These are phyloP conservation scores for Botryotinia convoluta DNA, from an alignment of 2,329 filamentous ascomycete genomes.

Conservation along the genomic window DNA sequence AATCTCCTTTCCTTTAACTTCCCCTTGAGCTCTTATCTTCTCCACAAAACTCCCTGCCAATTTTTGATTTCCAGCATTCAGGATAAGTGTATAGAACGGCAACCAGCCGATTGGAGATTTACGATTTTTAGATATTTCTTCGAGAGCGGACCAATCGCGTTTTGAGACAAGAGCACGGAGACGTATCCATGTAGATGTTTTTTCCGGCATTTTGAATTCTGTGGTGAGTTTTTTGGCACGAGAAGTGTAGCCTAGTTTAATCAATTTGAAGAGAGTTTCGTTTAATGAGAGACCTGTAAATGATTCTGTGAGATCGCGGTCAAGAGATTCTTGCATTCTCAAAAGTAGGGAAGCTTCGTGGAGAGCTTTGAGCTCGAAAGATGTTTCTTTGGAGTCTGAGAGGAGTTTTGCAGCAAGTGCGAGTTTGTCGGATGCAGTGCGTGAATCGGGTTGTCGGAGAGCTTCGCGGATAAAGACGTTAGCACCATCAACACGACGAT, in stretches of 20 bases:
- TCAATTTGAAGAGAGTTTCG: slow-evolving; percentile 86
- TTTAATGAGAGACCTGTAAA: slow-evolving; percentile 86
- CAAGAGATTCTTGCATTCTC: slow-evolving; percentile 81
- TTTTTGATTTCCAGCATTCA: slow-evolving; percentile 86
- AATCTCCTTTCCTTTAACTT: slow-evolving; percentile 69
- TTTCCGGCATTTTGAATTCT: slow-evolving; percentile 92
- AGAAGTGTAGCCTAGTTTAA: slow-evolving; percentile 76
- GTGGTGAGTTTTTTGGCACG: slow-evolving; percentile 83
- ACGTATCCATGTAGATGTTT: slow-evolving; percentile 82
- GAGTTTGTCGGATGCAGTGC: slow-evolving; percentile 78
- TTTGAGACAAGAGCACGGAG: slow-evolving; percentile 85
- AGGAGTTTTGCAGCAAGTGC: slow-evolving; percentile 82
- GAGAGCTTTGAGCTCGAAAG: slow-evolving; percentile 70
- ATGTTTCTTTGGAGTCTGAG: slow-evolving; percentile 75
- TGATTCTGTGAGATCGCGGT: slow-evolving; percentile 72
- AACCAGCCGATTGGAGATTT: slow-evolving; percentile 94
- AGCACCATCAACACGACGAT: slow-evolving; percentile 82
- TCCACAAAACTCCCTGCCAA: slow-evolving; percentile 91
- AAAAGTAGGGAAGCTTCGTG: slow-evolving; percentile 79
- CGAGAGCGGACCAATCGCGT: slow-evolving; percentile 88
- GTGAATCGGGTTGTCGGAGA: slow-evolving; percentile 66
- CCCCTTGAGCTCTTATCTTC: slow-evolving; percentile 87
- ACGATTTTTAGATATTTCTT: slow-evolving; percentile 73
- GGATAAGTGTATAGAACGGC: slow-evolving; percentile 88
- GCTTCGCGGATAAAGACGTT: slow-evolving; percentile 85